Conservation (phyloP, 1,284 basidiomycete genomes). For the Heliocybe sulcata region DNA sequence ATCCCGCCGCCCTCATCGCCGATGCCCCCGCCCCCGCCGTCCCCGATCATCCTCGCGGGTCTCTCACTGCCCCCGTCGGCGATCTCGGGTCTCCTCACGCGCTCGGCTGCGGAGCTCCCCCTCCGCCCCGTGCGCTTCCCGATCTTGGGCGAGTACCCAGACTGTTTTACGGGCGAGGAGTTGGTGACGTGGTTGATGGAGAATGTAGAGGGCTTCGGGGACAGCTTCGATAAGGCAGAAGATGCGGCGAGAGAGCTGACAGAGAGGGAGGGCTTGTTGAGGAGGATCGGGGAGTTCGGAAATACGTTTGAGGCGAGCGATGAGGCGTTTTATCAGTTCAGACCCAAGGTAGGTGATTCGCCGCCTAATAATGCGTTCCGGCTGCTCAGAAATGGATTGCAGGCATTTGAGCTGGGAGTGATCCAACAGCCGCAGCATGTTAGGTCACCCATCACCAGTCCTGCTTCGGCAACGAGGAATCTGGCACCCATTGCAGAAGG, state of each 20-base stretch:
- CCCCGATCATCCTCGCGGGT: conserved; percentile 67
- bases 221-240: conserved; percentile 70
- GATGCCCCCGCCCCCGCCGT: conserved; percentile 24
- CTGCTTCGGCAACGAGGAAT: conserved; percentile 27
- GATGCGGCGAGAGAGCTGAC: conserved; percentile 74
- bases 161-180: conserved; percentile 80
- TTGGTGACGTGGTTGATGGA: conserved; percentile 70
- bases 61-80: conserved; percentile 57
- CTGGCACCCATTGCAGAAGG: conserved; percentile 43
- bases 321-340: conserved; percentile 76
- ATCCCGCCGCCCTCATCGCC: conserved; percentile 26
- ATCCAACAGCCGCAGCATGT: conserved; percentile 18
- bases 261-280: conserved; percentile 66
- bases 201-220: conserved; percentile 63
- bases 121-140: conserved; percentile 68
- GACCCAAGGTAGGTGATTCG: conserved; percentile 49
- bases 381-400: background rate
- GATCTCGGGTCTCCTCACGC: conserved; percentile 60
- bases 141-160: conserved; percentile 81
- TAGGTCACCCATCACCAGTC: conserved; percentile 20
- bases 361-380: conserved; percentile 2
- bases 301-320: conserved; percentile 71
- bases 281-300: conserved; percentile 75
- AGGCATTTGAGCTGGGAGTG: conserved; percentile 64
- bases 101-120: conserved; percentile 56